Evolutionary conservation across 345 rosid species (phyloP).

Genomic region (Ceriops zippeliana): DNA sequence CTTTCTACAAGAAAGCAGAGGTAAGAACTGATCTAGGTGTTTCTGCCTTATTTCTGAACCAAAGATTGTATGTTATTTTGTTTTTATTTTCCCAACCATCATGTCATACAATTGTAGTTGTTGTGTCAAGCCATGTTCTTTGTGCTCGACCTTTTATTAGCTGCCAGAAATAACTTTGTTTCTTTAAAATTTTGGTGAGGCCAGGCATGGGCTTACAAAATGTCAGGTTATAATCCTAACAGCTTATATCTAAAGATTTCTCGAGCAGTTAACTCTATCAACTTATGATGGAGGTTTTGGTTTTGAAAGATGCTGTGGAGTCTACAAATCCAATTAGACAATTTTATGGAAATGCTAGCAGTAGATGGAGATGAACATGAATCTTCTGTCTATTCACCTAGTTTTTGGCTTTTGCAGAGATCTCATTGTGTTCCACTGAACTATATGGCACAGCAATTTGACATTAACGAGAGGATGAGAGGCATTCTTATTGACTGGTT

Average conservation of each 20-base stretch:
- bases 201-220: background rate
- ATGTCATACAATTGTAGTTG: background rate
- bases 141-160: too few species aligned
- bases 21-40: slow-evolving; percentile 28
- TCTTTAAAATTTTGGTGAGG: background rate
- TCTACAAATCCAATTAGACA: too few species aligned
- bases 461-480: slow-evolving; percentile 90
- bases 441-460: slow-evolving; percentile 72
- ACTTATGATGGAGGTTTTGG: too few species aligned
- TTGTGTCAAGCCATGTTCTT: background rate
- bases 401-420: slow-evolving; percentile 37
- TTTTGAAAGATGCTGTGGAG: too few species aligned
- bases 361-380: background rate
- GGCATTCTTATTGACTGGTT: slow-evolving; percentile 91
- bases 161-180: too few species aligned
- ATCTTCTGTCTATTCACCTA: background rate
- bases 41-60: background rate
- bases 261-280: too few species aligned
- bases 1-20: slow-evolving; percentile 73
- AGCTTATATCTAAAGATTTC: too few species aligned
- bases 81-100: background rate
- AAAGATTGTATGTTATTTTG: background rate
- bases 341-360: too few species aligned
- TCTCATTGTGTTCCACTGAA: slow-evolving; percentile 48
- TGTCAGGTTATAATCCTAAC: background rate